A percentile compares a stretch with the other conserved stretches of the same genome.
Evolutionary conservation across 306 rosid genomes (phyloP).

Genomic region (Rosa lucieae): DNA sequence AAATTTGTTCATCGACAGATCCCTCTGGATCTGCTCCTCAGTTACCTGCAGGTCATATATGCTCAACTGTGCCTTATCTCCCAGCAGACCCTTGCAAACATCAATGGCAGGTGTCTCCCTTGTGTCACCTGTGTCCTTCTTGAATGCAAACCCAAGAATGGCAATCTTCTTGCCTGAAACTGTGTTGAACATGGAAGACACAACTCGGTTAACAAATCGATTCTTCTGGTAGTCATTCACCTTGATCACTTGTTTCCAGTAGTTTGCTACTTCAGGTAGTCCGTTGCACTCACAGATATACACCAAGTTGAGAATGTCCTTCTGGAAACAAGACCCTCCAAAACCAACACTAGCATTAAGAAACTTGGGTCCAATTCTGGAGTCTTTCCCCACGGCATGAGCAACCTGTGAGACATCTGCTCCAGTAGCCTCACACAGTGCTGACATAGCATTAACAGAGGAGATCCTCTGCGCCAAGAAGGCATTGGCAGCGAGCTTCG

Average conservation of each 20-base stretch:
- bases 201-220: constrained; percentile 65
- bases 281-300: constrained; percentile 85
- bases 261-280: constrained; percentile 63
- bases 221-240: constrained; percentile 86
- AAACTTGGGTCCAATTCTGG: constrained; percentile 65
- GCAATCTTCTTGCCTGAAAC: constrained; percentile 78
- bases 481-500: constrained; percentile 85
- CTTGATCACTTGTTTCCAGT: constrained; percentile 77
- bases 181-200: constrained; percentile 83
- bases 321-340: constrained; percentile 89
- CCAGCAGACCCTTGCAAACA: constrained; percentile 78
- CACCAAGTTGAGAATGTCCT: constrained; percentile 77
- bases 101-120: constrained; percentile 85
- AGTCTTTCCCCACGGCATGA: constrained; percentile 64
- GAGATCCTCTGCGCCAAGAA: constrained; percentile 83
- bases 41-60: constrained; percentile 67
- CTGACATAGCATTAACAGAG: constrained; percentile 81
- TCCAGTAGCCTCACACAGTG: constrained; percentile 83
- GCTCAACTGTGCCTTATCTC: constrained; percentile 62
- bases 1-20: constrained; percentile 45
- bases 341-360: constrained; percentile 86
- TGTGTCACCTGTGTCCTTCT: constrained; percentile 80
- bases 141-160: constrained; percentile 75
- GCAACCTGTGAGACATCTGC: constrained; percentile 74
- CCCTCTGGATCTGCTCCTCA: constrained; percentile 64